A percentile compares a stretch with the other conserved stretches of the same genome.
Evolutionary conservation across 2,329 filamentous ascomycete species (phyloP).

Genomic region (Purpureocillium lavendulum): DNA sequence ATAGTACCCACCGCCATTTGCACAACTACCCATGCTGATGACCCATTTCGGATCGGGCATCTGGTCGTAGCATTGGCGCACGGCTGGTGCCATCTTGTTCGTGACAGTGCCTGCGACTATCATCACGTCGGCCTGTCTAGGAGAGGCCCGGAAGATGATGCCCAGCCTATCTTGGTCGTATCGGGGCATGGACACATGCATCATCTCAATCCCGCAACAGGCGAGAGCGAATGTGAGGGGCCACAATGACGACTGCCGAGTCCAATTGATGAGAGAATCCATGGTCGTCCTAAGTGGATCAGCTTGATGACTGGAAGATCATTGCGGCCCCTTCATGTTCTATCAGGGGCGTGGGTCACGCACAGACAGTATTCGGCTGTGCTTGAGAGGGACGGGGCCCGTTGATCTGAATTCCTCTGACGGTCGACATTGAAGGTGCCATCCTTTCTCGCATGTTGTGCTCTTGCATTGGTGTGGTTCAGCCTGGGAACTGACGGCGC

Average conservation of each 20-base stretch:
- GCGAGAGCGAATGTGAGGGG: constrained; percentile 83
- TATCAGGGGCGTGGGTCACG: no score
- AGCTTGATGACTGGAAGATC: no score
- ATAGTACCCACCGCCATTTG: constrained; percentile 80
- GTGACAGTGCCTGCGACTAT: constrained; percentile 88
- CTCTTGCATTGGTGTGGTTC: no score
- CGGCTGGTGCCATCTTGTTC: constrained; percentile 91
- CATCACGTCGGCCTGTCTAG: constrained; percentile 85
- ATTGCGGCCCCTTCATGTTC: no score
- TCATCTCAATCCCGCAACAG: constrained; percentile 89
- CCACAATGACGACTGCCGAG: constrained; percentile 76
- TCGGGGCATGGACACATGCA: constrained; percentile 79
- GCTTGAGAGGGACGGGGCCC: no score
- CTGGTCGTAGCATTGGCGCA: constrained; percentile 89
- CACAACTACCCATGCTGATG: constrained; percentile 74
- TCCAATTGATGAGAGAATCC: constrained; percentile 62
- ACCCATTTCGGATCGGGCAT: constrained; percentile 92
- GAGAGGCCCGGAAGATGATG: constrained; percentile 85
- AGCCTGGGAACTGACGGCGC: no score
- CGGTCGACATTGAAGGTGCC: no score
- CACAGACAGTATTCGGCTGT: no score
- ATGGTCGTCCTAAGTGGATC: no score
- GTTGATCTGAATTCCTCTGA: no score
- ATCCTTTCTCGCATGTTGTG: no score
- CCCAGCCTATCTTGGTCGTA: constrained; percentile 86